phyloP scores from a whole-genome alignment of 768 basidiomycete species.

The Sporobolomyces pararoseus region DNA sequence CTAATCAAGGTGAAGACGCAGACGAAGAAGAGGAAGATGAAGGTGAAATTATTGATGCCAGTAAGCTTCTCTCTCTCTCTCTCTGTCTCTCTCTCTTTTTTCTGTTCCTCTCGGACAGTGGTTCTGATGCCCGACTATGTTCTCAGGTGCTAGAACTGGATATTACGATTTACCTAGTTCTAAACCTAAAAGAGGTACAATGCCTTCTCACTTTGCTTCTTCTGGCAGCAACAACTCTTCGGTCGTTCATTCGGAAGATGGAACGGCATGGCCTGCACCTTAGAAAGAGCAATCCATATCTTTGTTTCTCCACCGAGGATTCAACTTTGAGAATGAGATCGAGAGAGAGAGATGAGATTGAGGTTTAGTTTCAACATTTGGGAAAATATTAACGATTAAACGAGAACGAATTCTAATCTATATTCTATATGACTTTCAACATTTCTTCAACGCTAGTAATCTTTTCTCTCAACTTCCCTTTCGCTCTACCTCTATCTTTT shows the following conservation, averaged over 20 bases:
- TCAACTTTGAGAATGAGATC: too few species aligned
- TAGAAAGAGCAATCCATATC: too few species aligned
- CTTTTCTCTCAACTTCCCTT: slow-evolving; percentile 52
- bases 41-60: slow-evolving; percentile 40
- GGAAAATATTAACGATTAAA: too few species aligned
- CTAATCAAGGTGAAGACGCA: slow-evolving; percentile 27
- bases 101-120: neutral
- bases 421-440: slow-evolving; percentile 46
- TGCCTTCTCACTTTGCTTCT: neutral
- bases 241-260: slow-evolving; percentile 25
- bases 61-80: slow-evolving; percentile 2
- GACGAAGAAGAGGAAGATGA: slow-evolving; percentile 41
- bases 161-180: slow-evolving; percentile 33
- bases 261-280: slow-evolving; percentile 38
- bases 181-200: slow-evolving; percentile 11
- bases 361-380: too few species aligned
- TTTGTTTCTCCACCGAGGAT: neutral
- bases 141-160: slow-evolving; percentile 30
- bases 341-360: too few species aligned
- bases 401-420: too few species aligned
- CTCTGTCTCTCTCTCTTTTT: neutral
- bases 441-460: slow-evolving; percentile 50
- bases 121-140: neutral
- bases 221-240: neutral
- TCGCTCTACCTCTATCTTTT: slow-evolving; percentile 56